phyloP scores from a whole-genome alignment of 2,329 filamentous ascomycete species.

The Teratosphaeria gauchensis region DNA sequence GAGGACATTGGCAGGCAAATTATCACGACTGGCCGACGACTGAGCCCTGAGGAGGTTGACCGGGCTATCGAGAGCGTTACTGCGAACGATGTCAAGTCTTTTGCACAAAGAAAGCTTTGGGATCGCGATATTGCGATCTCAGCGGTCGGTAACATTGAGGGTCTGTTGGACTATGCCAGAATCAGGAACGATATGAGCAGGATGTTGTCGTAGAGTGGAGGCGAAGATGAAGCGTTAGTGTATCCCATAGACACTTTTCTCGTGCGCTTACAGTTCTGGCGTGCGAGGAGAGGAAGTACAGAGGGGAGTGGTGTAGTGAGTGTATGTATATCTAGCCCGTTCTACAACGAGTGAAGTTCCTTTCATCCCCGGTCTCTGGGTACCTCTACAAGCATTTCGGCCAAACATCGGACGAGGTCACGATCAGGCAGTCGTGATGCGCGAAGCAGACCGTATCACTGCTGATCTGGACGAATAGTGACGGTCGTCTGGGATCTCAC shows the following conservation, averaged over 20 bases:
- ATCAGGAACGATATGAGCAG: constrained; percentile 80
- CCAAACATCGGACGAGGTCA: not conserved
- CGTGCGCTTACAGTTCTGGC: not conserved
- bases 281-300: not conserved
- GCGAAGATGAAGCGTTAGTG: not conserved
- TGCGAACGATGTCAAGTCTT: constrained; percentile 94
- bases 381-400: not conserved
- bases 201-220: constrained; percentile 44
- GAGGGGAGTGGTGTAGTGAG: not conserved
- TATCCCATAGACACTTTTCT: not conserved
- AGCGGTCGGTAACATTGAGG: constrained; percentile 89
- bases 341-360: not conserved
- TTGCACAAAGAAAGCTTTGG: constrained; percentile 91
- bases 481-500: too few relatives aligned
- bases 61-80: constrained; percentile 78
- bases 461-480: too few relatives aligned
- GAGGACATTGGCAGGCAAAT: constrained; percentile 99
- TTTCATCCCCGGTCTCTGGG: not conserved
- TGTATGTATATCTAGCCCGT: constrained; percentile 1
- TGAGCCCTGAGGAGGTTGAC: constrained; percentile 91
- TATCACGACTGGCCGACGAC: constrained; percentile 88
- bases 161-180: constrained; percentile 64
- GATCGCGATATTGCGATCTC: constrained; percentile 92
- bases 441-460: not conserved
- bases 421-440: not conserved